A percentile compares a stretch with the other conserved stretches of the same genome.
Conservation (phyloP, 2,329 filamentous ascomycete genomes). For the Clonostachys rhizophaga region DNA sequence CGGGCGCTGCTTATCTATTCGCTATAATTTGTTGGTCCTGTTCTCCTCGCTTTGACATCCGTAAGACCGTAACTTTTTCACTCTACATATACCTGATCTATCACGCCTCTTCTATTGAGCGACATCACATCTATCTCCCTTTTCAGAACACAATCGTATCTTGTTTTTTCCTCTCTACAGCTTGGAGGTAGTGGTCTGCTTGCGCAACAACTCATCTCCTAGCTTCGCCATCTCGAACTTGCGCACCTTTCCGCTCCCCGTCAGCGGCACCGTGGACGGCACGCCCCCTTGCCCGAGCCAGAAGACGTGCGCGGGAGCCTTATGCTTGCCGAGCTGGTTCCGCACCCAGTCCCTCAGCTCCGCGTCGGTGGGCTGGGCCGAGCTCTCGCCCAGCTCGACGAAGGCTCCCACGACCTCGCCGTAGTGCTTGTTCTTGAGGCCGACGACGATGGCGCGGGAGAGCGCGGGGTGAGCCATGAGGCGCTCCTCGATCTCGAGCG, state of each 20-base stretch:
- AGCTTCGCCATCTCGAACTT: slow-evolving; percentile 60
- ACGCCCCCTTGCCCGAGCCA: slow-evolving; percentile 64
- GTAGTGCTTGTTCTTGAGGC: slow-evolving; percentile 65
- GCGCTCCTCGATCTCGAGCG: slow-evolving; percentile 71
- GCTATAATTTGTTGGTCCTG: no score
- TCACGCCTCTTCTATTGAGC: not conserved
- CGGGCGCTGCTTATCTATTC: no score
- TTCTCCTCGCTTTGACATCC: no score
- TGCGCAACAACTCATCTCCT: slow-evolving; percentile 49
- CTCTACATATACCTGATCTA: no score
- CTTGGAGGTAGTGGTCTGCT: slow-evolving; percentile 37
- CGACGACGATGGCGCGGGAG: slow-evolving; percentile 63
- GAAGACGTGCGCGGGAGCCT: slow-evolving; percentile 70
- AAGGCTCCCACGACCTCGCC: slow-evolving; percentile 71
- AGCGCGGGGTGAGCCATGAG: slow-evolving; percentile 61
- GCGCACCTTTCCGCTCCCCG: slow-evolving; percentile 68
- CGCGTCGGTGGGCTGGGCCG: slow-evolving; percentile 36
- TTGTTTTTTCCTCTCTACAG: slow-evolving; percentile 22
- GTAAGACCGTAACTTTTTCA: no score
- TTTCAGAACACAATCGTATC: not conserved
- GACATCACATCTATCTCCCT: not conserved
- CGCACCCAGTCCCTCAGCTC: slow-evolving; percentile 61
- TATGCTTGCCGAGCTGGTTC: slow-evolving; percentile 58
- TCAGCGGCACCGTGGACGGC: slow-evolving; percentile 53
- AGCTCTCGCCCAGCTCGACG: slow-evolving; percentile 32